A percentile compares a stretch with the other conserved stretches of the same genome.
phyloP scores from a whole-genome alignment of 1,284 basidiomycete genomes.

The Pholiota adiposa region DNA sequence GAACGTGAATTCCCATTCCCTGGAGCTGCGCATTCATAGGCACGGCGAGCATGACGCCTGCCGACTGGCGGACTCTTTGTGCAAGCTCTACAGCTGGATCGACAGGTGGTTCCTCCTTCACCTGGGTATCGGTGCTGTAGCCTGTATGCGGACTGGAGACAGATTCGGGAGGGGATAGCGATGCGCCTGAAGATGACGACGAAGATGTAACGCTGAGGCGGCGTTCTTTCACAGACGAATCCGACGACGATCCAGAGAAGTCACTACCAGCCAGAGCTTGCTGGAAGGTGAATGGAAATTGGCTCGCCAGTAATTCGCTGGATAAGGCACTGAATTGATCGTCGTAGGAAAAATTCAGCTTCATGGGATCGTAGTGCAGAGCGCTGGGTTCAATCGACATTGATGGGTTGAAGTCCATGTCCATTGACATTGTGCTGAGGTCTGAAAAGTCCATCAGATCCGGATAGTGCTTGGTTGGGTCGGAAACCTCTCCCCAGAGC shows the following conservation, averaged over 20 bases:
- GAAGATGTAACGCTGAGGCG: conserved; percentile 49
- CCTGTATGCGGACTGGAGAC: conserved; percentile 29
- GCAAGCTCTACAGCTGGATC: conserved; percentile 59
- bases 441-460: conserved; percentile 53
- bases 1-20: conserved; percentile 19
- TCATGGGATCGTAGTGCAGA: conserved; percentile 53
- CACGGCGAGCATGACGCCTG: conserved; percentile 66
- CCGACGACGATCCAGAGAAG: conserved; percentile 40
- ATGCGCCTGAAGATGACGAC: conserved; percentile 54
- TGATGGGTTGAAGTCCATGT: conserved; percentile 59
- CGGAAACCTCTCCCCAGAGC: conserved; percentile 44
- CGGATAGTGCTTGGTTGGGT: conserved; percentile 32
- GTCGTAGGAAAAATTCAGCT: conserved; percentile 27
- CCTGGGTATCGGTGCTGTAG: conserved; percentile 26
- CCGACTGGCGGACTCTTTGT: conserved; percentile 58
- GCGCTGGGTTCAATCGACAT: conserved; percentile 66
- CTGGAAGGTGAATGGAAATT: conserved; percentile 51
- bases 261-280: conserved; percentile 25
- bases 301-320: conserved; percentile 24
- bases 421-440: conserved; percentile 42
- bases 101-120: conserved; percentile 21
- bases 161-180: conserved; percentile 50
- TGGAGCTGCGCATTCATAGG: conserved; percentile 44
- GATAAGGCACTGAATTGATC: conserved; percentile 21
- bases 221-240: conserved; percentile 35